phyloP scores from a whole-genome alignment of 768 basidiomycete genomes.

The Leccinum variicolor region DNA sequence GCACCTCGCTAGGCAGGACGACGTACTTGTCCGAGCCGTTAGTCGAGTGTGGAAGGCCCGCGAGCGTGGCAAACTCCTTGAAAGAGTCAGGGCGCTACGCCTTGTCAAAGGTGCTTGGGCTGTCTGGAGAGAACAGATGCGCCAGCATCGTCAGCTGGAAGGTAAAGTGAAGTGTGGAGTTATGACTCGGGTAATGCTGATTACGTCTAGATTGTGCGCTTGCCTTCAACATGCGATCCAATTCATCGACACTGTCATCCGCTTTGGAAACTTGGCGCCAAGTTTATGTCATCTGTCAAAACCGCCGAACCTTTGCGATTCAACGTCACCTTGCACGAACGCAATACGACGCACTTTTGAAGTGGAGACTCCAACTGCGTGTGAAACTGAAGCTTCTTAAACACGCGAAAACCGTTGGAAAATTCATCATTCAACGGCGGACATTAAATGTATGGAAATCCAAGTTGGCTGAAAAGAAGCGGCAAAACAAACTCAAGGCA shows the following conservation, averaged over 20 bases:
- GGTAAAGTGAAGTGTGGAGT: conserved; percentile 34
- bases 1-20: conserved; percentile 54
- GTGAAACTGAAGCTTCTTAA: conserved; percentile 46
- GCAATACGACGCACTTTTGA: conserved; percentile 45
- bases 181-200: conserved; percentile 8
- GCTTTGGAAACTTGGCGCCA: conserved; percentile 47
- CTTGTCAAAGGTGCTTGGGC: conserved; percentile 45
- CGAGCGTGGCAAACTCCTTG: conserved; percentile 57
- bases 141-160: conserved; percentile 39
- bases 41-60: conserved; percentile 66
- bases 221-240: conserved; percentile 45
- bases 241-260: conserved; percentile 36
- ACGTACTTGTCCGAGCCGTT: conserved; percentile 54
- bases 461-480: conserved; percentile 40
- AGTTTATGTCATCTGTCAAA: conserved; percentile 41
- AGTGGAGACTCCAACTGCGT: conserved; percentile 57
- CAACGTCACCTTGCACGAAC: conserved; percentile 32
- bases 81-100: conserved; percentile 46
- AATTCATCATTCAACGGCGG: conserved; percentile 46
- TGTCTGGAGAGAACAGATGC: conserved; percentile 48
- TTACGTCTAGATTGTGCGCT: conserved; percentile 43
- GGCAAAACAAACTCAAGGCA: conserved; percentile 42
- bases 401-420: conserved; percentile 53
- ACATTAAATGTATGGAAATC: conserved; percentile 49
- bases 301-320: conserved; percentile 45